Evolutionary conservation across 2,329 filamentous ascomycete genomes (phyloP), one percentile per base, ranked within the genome.

Genomic region (Calonectria fujianensis): DNA sequence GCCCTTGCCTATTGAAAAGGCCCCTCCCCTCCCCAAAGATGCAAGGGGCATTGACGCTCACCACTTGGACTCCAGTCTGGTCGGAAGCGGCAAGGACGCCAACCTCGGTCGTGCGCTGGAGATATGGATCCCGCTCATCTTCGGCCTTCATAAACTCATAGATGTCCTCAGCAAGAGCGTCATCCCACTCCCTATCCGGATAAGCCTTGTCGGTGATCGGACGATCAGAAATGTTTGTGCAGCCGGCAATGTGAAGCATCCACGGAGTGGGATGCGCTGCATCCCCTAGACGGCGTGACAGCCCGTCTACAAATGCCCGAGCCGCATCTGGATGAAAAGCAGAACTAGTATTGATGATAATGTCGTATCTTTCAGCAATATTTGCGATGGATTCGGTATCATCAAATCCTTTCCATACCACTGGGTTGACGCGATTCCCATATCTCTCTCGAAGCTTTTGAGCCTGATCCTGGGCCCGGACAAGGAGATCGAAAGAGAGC

Each of bases 111-210:
- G 66, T 66, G 18, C 72, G 20, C 29, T 74, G 67, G 13, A 31
- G 29, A 64, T 74, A 74, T 6, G 72, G 72, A 8, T 45, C 37
- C 3, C 39, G 39, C 29, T 37, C 66, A 29, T 74, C 66, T 31
- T 70, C 72, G 11, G 18, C 37, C 67, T 61, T 59, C 35, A 74
- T 24, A 35, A 67, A 74, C n/a, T 70, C 54, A 32, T 70, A 70
- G 32, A 70, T 37, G 3, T 59, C 66, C 11, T 66, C 63, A 9
- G 57, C 57, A 18, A 67, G 51, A 11, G 63, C 32, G 24, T 72
- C 70, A 27, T 72, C 24, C 63, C 51, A 72, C 16, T 72, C 70
- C 31, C 51, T 72, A 37, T 65, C 63, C 2, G 45, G 45, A 31
- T 72, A 65, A 18, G 35, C 63, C 14, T 66, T 41, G 13, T 50